Base-by-base conservation (phyloP, 768 basidiomycete species). In the Lenzites betulinus region DNA sequence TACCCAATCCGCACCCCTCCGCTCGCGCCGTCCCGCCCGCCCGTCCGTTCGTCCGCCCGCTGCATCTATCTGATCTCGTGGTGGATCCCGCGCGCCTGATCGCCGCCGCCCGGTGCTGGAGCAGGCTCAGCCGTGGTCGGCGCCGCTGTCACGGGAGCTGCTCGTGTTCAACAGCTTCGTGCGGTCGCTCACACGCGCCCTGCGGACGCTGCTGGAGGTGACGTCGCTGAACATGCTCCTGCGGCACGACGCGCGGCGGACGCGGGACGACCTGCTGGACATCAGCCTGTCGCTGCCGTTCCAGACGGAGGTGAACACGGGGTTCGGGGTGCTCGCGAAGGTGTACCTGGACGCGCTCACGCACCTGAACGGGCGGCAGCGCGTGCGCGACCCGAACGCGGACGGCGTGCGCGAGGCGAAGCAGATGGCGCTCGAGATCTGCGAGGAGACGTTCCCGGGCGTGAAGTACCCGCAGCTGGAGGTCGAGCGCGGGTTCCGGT, bases 121-220 rank as follows among this genome's bases (percentile, higher is more conserved):
- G 41, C 70, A 97, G 94, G 62, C 92, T 36, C 90, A 89, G 73
- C 85, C 91, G 65, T 99, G 97, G 97, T 90, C 89, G 41, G 97
- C 96, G 26, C 97, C 97, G 42, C 79, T 99, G 50, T 98, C 96
- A 66, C 90, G 97, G 62, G 96, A 98, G 74, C 79, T 99, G 60
- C 81, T 99, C 51, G 95, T 97, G 62, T 99, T 98, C 84, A 99
- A 99, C 80, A 94, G 95, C 49, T 98, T 98, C 73, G 88, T 97
- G 69, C 88, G 93, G 52, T 91, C 93, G 51, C 79, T 98, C 62
- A 91, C 93, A 58, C 89, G 95, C 60, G 91, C 95, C 28, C 80
- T 98, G 60, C 86, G 97, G 63, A 90, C 90, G 59, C 80, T 98
- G 66, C 76, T 97, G 63, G 97, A 99, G 75, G 89, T 95, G 59